phyloP scores from a whole-genome alignment of 2,329 filamentous ascomycete genomes.

The Aspergillus alliaceus region DNA sequence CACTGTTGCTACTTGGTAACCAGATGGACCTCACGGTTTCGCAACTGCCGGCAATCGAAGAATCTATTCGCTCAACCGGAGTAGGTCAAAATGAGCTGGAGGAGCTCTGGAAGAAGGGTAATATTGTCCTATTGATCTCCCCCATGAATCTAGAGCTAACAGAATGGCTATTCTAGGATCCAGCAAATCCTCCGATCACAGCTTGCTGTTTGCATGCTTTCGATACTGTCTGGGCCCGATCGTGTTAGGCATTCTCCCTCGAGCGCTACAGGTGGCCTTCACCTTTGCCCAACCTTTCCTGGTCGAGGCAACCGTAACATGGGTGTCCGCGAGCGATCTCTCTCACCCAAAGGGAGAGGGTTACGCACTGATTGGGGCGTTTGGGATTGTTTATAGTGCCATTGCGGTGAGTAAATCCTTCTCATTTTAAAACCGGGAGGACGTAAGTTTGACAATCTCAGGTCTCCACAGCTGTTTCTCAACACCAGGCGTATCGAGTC shows the following conservation, averaged over 20 bases:
- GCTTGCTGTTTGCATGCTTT: neutral
- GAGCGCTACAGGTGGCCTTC: conserved; percentile 30
- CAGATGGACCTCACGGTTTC: conserved; percentile 36
- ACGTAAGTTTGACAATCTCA: neutral
- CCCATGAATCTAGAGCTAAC: neutral
- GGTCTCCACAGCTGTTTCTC: conserved; percentile 32
- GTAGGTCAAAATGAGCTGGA: neutral
- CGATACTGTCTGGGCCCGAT: neutral
- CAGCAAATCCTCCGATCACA: neutral
- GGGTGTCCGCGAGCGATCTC: neutral
- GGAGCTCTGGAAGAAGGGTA: neutral
- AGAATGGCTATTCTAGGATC: neutral
- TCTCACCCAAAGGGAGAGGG: neutral
- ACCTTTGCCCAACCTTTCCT: conserved; percentile 50
- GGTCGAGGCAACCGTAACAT: conserved; percentile 20
- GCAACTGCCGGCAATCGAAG: conserved; percentile 43
- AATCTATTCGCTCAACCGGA: conserved; percentile 7
- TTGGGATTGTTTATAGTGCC: neutral
- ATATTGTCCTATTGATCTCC: neutral
- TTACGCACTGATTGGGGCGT: neutral
- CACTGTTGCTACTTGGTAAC: conserved; percentile 29
- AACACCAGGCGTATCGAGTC: conserved; percentile 9
- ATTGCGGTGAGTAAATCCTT: neutral
- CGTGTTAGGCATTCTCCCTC: neutral
- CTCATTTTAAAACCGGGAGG: no score